Base-by-base conservation (phyloP, 1,139 yeast genomes). In the Pichia sp. region DNA sequence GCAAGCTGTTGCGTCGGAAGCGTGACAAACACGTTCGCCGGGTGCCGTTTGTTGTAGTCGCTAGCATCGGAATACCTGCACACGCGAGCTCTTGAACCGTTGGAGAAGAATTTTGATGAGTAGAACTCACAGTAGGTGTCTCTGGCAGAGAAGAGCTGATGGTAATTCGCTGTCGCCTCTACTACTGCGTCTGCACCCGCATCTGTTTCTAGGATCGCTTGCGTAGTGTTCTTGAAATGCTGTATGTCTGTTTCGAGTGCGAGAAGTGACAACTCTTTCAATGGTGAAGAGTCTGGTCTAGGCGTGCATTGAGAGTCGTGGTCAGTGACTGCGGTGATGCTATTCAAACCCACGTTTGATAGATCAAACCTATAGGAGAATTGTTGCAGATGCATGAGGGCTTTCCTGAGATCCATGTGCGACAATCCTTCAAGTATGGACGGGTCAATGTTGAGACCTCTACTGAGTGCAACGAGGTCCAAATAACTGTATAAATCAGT, bases 331-430 rank as follows among this genome's bases (percentile, higher is more conserved):
- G 35, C 18, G 8, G 39, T 40, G 9, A 38, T 34, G 32, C 39
- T 42, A 4, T 39, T 40, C 35, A 48, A 37, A 25, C 53, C 52
- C 29, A 35, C 33, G 19, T 37, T 31, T 17, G 41, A 27, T 7
- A 22, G 21, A 16, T 43, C 40, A 22, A 46, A 44, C 12, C 29
- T 17, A 34, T 48, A 48, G 23, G 56, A 46, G 20, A 54, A 34
- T 42, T 51, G 32, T 36, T 55, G 59, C 27, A 56, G 38, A 30
- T 54, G 46, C 50, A 48, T 45, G 11, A 56, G 28, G 2, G 58
- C 44, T 25, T 40, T 45, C 19, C 60, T 42, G 13, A 55, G 35
- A 36, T 52, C 55, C 10, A 32, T 15, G 4, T 23, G 29, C 1
- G 47, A 22, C 6, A 55, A 27, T 3, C 33, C 15, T 7, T 38